Evolutionary conservation across 2,329 filamentous ascomycete genomes (phyloP).

Genomic region (Alternaria conjuncta): DNA sequence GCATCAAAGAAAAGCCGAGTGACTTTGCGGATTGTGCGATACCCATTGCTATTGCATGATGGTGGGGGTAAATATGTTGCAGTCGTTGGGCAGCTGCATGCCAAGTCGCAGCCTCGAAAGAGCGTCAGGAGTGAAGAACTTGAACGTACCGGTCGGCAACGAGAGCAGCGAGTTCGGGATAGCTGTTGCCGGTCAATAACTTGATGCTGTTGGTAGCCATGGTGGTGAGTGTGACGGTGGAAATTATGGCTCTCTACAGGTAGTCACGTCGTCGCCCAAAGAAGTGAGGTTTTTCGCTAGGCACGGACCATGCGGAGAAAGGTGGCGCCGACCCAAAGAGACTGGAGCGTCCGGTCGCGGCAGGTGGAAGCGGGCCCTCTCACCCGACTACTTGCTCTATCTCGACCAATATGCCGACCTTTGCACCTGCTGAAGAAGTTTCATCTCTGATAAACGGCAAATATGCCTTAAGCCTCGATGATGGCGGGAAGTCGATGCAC

Average conservation of each 20-base stretch:
- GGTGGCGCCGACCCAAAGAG: conserved; percentile 18
- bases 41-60: not conserved
- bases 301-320: conserved; percentile 32
- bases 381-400: not conserved
- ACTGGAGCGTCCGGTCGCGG: not conserved
- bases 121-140: conserved; percentile 6
- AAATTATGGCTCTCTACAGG: conserved; percentile 24
- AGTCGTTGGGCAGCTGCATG: conserved; percentile 7
- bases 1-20: not conserved
- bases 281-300: conserved; percentile 29
- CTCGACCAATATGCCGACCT: not conserved
- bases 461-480: not conserved
- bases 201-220: conserved; percentile 80
- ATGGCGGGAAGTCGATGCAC: not conserved
- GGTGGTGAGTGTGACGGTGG: conserved; percentile 20
- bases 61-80: not conserved
- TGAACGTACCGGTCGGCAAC: conserved; percentile 68
- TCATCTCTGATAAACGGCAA: not conserved
- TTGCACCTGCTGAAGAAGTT: not conserved
- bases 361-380: conserved; percentile 1
- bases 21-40: not conserved
- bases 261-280: conserved; percentile 16
- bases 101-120: conserved; percentile 14
- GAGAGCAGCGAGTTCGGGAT: conserved; percentile 72
- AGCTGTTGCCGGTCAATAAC: conserved; percentile 76